Base-by-base conservation (phyloP, 108 stramenopile genomes). In the Cyclotella distinguenda region DNA sequence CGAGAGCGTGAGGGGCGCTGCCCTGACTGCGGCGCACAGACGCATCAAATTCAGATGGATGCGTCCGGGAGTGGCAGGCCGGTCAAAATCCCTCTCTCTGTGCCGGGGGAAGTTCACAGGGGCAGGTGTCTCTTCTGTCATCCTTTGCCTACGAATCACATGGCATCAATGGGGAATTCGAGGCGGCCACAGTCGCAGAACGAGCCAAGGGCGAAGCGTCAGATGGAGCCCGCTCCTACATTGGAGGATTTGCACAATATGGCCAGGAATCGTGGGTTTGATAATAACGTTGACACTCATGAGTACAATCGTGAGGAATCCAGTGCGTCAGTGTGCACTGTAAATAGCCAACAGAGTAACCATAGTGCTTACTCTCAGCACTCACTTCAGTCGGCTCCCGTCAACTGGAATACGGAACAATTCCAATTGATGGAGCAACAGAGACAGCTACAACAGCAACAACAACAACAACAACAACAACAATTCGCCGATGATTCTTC, bases 81-180 rank as follows among this genome's bases (percentile, higher is more conserved):
- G 53, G 43, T 74, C 23, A 77, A 78, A 53, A 25, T 75, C 35
- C 72, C 83, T 28, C 72, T 84, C 25, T 74, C 79, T 9, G 74
- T 84, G 6, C 58, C 65, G 11, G 64, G 77, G 40, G 80, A 84
- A 46, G 83, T 84, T 21, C 77, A 81, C 59, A 32, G 83, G 27
- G 83, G 83, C n/a, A 66, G 83, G 3, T 84, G 83, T 59, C 21
- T 84, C 33, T 68, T 81, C 21, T 84, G 83, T 47, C 76, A 81
- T 63, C 83, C 83, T 11, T 52, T 84, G 27, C 77, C 73, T 8
- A 22, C 32, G 32, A 54, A 23, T 16, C 49, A 50, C 11, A 26
- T 35, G 22, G 50, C 48, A 1, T 46, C 44, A 8, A 28, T 23
- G 26, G 18, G 8, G 10, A 34, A 45, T n/a, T 12, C 45, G 6